These are phyloP conservation scores for Solanum raphanifolium DNA, from an alignment of 257 asterid genomes.

Conservation along the genomic window DNA sequence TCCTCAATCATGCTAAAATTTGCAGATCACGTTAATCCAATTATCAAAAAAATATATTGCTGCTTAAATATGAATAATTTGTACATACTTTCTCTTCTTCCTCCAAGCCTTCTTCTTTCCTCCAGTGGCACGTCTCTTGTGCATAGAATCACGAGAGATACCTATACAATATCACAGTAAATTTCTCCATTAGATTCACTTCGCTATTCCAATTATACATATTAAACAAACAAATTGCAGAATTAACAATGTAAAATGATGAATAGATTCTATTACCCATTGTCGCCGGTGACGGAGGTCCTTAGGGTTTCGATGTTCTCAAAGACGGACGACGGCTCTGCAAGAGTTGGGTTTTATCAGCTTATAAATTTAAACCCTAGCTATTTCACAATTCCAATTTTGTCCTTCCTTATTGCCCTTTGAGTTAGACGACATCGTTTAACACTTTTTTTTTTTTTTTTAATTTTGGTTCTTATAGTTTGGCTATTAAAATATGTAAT, in stretches of 20 bases:
- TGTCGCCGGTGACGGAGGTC: slow-evolving; percentile 1
- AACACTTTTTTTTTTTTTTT: neutral
- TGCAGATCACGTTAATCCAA: neutral
- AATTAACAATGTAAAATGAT: neutral
- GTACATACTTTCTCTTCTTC: slow-evolving; percentile 42
- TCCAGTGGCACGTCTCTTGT: slow-evolving; percentile 48
- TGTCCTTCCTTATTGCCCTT: neutral
- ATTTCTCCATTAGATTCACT: neutral
- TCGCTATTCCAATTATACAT: neutral
- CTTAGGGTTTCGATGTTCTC: neutral
- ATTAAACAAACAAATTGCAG: neutral
- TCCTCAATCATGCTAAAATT: neutral
- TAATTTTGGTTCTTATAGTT: neutral
- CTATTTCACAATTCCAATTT: neutral
- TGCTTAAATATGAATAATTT: neutral
- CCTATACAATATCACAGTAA: slow-evolving; percentile 3
- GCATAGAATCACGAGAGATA: slow-evolving; percentile 52
- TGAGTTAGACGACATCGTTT: neutral
- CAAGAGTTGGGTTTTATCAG: neutral
- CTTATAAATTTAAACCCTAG: slow-evolving; percentile 1
- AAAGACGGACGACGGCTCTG: neutral
- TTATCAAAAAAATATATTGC: neutral
- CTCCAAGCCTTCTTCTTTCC: slow-evolving; percentile 51
- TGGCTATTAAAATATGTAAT: neutral
- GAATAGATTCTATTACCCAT: neutral